These are phyloP conservation scores for Colletotrichum sansevieriae DNA, from an alignment of 2,329 filamentous ascomycete species.

Conservation along the genomic window DNA sequence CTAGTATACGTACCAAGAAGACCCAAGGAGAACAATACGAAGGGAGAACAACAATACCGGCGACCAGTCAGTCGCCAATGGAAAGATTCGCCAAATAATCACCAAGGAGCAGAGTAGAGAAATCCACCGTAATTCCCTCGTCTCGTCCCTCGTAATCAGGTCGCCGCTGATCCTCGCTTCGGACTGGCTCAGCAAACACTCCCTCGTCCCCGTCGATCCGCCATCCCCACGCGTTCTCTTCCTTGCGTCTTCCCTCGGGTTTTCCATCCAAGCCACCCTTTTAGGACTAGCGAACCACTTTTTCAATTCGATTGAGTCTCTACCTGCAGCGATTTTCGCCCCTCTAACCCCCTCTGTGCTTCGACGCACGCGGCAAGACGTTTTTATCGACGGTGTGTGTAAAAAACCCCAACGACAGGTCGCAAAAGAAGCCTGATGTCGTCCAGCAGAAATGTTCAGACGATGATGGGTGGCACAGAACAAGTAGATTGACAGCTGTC, in stretches of 20 bases:
- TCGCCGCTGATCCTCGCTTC: conserved; percentile 14
- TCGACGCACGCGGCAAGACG: conserved; percentile 17
- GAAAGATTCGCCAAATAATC: neutral
- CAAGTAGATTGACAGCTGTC: conserved; percentile 6
- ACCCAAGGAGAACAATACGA: conserved; percentile 4
- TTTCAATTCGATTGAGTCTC: conserved; percentile 39
- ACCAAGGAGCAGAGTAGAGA: conserved; percentile 5
- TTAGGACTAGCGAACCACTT: conserved; percentile 29
- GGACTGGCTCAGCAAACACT: neutral
- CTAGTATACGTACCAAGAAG: neutral
- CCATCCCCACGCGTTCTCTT: neutral
- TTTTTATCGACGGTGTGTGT: neutral
- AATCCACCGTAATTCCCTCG: conserved; percentile 6
- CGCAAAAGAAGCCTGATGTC: no score
- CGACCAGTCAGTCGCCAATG: no score
- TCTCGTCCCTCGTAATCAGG: conserved; percentile 18
- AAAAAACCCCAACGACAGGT: no score
- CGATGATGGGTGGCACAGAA: neutral
- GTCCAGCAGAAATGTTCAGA: neutral
- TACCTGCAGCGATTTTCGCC: conserved; percentile 37
- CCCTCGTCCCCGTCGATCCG: neutral
- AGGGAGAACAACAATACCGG: neutral
- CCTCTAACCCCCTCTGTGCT: conserved; percentile 18
- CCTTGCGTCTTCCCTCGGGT: neutral
- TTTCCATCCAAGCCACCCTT: neutral